Percentiles rank a stretch among this genome's conserved stretches.
Evolutionary conservation across 2,329 filamentous ascomycete genomes (phyloP).

Genomic region (Aspergillus clavatus): DNA sequence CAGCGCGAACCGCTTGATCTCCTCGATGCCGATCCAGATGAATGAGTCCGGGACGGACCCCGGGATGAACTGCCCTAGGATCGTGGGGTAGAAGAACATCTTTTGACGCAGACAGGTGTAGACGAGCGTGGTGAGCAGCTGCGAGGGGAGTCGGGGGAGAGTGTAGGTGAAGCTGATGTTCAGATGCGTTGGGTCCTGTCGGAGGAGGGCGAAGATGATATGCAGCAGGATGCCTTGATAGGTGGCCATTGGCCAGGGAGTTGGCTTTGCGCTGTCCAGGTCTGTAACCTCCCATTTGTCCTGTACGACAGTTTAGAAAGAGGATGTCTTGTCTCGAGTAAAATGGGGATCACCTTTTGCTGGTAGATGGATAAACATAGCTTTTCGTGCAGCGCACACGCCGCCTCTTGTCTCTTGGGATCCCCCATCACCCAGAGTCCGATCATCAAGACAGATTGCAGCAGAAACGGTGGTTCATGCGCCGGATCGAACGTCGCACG

Average conservation of each 20-base stretch:
- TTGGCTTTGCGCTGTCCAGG: neutral
- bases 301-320: neutral
- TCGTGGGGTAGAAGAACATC: conserved; percentile 24
- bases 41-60: conserved; percentile 14
- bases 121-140: conserved; percentile 20
- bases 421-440: conserved; percentile 22
- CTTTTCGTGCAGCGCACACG: conserved; percentile 19
- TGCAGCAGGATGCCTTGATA: conserved; percentile 25
- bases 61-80: conserved; percentile 14
- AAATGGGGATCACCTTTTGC: conserved; percentile 19
- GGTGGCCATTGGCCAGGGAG: conserved; percentile 24
- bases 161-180: conserved; percentile 6
- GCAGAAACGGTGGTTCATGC: conserved; percentile 21
- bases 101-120: conserved; percentile 18
- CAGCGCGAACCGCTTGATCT: conserved; percentile 25
- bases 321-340: too few relatives aligned
- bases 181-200: conserved; percentile 4
- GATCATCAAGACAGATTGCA: conserved; percentile 24
- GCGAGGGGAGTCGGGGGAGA: conserved; percentile 8
- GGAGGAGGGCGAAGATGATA: conserved; percentile 21
- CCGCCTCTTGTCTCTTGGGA: conserved; percentile 11
- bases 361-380: conserved; percentile 15
- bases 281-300: neutral
- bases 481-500: conserved; percentile 16
- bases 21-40: conserved; percentile 21